Evolutionary conservation across 129 eudicot species (phyloP).

Genomic region (Artemisia argyi): DNA sequence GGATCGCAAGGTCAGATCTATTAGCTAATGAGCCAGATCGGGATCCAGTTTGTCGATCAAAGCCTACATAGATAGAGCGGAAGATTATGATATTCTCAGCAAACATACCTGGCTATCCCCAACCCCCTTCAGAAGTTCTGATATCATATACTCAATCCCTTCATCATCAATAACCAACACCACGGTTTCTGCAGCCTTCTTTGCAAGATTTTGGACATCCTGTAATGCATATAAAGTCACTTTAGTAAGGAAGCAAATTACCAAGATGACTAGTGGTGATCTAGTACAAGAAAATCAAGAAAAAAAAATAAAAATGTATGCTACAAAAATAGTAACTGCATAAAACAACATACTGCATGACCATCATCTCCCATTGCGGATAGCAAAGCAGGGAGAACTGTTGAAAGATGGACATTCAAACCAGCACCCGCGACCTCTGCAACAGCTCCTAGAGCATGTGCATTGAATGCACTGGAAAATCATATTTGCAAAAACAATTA

Average conservation of each 20-base stretch:
- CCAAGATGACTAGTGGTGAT: neutral
- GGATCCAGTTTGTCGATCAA: too few relatives aligned
- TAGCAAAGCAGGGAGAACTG: slow-evolving; percentile 90
- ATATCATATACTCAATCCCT: slow-evolving; percentile 71
- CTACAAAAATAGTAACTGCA: neutral
- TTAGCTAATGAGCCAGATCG: too few relatives aligned
- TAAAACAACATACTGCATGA: slow-evolving; percentile 50
- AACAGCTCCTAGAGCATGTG: slow-evolving; percentile 96
- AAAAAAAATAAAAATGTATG: neutral
- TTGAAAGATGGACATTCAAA: slow-evolving; percentile 73
- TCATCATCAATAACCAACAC: slow-evolving; percentile 97
- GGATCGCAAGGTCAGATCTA: neutral
- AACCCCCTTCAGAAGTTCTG: slow-evolving; percentile 86
- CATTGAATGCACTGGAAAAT: slow-evolving; percentile 83
- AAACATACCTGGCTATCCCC: slow-evolving; percentile 71
- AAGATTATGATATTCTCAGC: neutral
- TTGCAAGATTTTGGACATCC: slow-evolving; percentile 80
- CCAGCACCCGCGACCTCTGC: slow-evolving; percentile 99
- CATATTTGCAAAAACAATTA: slow-evolving; percentile 13
- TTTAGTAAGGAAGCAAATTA: slow-evolving; percentile 9
- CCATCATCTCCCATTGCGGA: slow-evolving; percentile 83
- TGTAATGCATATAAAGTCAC: slow-evolving; percentile 26
- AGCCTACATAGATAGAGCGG: neutral
- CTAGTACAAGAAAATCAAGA: neutral
- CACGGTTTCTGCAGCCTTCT: slow-evolving; percentile 96